phyloP scores from a whole-genome alignment of 2,329 filamentous ascomycete species.

The Pezicula radicicola region DNA sequence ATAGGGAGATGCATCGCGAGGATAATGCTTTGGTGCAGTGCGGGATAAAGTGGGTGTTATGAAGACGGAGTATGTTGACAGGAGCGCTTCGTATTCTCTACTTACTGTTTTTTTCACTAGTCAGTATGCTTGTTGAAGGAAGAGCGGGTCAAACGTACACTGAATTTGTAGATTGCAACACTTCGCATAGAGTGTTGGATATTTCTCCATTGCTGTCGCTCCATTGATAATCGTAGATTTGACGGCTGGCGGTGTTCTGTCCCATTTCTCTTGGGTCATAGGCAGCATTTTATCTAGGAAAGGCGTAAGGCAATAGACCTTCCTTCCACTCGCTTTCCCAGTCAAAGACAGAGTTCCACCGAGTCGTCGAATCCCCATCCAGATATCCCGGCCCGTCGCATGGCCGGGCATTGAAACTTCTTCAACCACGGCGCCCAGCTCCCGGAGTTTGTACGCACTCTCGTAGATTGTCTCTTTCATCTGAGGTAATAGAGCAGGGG shows the following conservation, averaged over 20 bases:
- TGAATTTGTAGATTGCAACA: constrained; percentile 32
- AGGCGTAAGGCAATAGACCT: background rate
- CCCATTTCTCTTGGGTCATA: constrained; percentile 1
- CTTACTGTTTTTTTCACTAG: constrained; percentile 27
- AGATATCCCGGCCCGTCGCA: constrained; percentile 41
- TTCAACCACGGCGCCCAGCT: constrained; percentile 44
- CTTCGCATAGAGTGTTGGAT: constrained; percentile 43
- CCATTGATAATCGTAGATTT: constrained; percentile 52
- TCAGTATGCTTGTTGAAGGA: background rate
- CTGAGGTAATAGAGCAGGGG: constrained; percentile 32
- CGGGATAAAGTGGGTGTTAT: constrained; percentile 23
- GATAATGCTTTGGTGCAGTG: constrained; percentile 38
- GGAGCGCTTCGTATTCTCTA: constrained; percentile 35
- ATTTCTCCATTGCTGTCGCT: constrained; percentile 37
- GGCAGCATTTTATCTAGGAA: background rate
- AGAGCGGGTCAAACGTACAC: background rate
- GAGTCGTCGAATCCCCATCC: constrained; percentile 43
- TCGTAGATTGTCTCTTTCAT: constrained; percentile 37
- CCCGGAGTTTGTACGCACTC: constrained; percentile 35
- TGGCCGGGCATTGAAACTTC: constrained; percentile 47
- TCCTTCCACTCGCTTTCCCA: background rate
- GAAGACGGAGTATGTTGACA: constrained; percentile 39
- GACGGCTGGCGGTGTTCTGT: constrained; percentile 12
- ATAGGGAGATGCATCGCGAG: constrained; percentile 33
- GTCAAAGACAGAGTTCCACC: constrained; percentile 41